Evolutionary conservation across 768 basidiomycete species (phyloP), one percentile per base, ranked within the genome.

Genomic region (Tubosaeta sp.): DNA sequence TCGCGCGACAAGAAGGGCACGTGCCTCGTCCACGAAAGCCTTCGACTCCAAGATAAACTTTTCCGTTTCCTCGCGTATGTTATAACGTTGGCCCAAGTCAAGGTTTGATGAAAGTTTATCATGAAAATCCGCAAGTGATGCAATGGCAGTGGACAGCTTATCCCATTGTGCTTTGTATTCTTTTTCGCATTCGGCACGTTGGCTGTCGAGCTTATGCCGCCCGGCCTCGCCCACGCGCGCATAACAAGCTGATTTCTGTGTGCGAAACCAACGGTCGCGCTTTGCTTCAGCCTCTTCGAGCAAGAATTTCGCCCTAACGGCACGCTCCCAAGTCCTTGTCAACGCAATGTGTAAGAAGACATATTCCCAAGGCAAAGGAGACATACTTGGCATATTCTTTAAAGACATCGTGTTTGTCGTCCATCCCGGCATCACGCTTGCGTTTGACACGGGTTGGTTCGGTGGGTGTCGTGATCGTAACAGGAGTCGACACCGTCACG

Each of bases 351-450:
- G 39, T 55, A 21, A 59, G 48, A 29, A n/a, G 7, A 22, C 11
- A 3, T 6, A 8, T 21, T 27, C 30, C 34, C 22, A 19, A 24
- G 34, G 2, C 30, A 36, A 29, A 40, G 10, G 21, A 44, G 48
- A 51, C 68, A 8, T 52, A 68, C 67, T 58, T 68, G 45, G 65
- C 16, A 44, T 65, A 67, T 49, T 69, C 67, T 35, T 55, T 70
- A 9, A 68, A 65, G 11, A 50, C 11, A 9, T 64, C 62, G 21
- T 45, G 5, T 36, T 60, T 64, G 2, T 64, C 60, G 16, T 66
- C 68, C 27, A 45, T 36, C 5, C 42, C 51, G 32, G 13, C 39
- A 22, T 54, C 66, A 5, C 46, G 57, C 55, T 68, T 68, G 32
- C 66, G 67, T 49, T 68, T 68, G 34, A 31, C 48, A 27, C 54